Percentiles rank a stretch among this genome's conserved stretches.
Evolutionary conservation across 441 rosid species (phyloP).

Genomic region (Pelargonium cotyledonis): DNA sequence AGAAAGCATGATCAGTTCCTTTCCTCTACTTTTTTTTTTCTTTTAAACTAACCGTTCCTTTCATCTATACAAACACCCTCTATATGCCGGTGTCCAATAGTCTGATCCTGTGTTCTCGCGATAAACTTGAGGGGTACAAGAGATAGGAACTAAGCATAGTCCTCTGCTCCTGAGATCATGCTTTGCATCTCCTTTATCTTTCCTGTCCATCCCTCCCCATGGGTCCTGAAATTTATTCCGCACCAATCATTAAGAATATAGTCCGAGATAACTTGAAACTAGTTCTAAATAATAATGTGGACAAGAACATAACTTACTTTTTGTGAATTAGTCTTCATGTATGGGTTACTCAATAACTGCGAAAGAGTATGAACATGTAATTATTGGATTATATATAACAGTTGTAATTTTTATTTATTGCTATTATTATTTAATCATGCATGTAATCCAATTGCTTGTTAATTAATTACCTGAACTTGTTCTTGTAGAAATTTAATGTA

Average conservation of each 20-base stretch:
- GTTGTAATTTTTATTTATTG: not conserved
- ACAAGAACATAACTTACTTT: slow-evolving; percentile 28
- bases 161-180: slow-evolving; percentile 66
- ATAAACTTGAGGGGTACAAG: slow-evolving; percentile 53
- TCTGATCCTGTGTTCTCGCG: slow-evolving; percentile 64
- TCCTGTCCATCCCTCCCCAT: slow-evolving; percentile 63
- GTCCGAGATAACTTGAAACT: too few relatives aligned
- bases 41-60: not conserved
- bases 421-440: not conserved
- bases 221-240: slow-evolving; percentile 36
- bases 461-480: slow-evolving; percentile 63
- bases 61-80: slow-evolving; percentile 67
- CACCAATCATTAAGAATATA: too few relatives aligned
- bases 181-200: slow-evolving; percentile 43
- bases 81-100: slow-evolving; percentile 72
- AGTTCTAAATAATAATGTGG: too few relatives aligned
- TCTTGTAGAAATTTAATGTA: slow-evolving; percentile 70
- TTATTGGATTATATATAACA: not conserved
- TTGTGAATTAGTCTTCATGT: slow-evolving; percentile 52
- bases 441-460: not conserved
- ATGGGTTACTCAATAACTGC: slow-evolving; percentile 75
- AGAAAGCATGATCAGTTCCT: not conserved
- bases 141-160: slow-evolving; percentile 69
- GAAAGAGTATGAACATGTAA: slow-evolving; percentile 2
- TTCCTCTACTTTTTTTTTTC: not conserved